These are phyloP conservation scores for Cutaneotrichosporon sp. DNA, from an alignment of 1,284 basidiomycete genomes.

Conservation along the genomic window DNA sequence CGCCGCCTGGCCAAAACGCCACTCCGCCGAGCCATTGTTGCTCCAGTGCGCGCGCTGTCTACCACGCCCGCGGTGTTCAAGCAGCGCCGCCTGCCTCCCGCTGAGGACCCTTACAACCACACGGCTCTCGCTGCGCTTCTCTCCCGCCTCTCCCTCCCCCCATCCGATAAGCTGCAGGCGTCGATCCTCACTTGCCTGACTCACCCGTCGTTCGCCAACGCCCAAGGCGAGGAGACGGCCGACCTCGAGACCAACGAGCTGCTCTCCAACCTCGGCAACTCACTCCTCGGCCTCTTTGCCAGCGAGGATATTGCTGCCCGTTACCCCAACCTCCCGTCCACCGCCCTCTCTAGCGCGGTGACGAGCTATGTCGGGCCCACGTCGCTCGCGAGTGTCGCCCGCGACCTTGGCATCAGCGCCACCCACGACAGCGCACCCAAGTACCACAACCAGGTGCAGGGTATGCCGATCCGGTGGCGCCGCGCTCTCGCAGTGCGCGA, in stretches of 20 bases:
- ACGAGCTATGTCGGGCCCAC: constrained; percentile 85
- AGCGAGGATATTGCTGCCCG: constrained; percentile 77
- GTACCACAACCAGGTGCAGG: constrained; percentile 24
- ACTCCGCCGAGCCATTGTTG: constrained; percentile 12
- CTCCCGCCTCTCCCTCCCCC: constrained; percentile 43
- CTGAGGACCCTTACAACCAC: constrained; percentile 21
- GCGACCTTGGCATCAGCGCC: constrained; percentile 62
- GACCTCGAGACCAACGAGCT: constrained; percentile 66
- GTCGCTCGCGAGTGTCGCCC: constrained; percentile 77
- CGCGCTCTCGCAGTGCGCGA: constrained; percentile 57
- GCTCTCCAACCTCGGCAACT: constrained; percentile 78
- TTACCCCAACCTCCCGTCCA: constrained; percentile 88
- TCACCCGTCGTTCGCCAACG: constrained; percentile 67
- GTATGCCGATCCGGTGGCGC: constrained; percentile 55
- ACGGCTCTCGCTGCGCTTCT: constrained; percentile 45
- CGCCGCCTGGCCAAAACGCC: constrained; percentile 34
- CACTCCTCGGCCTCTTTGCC: constrained; percentile 85
- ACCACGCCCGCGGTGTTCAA: constrained; percentile 13
- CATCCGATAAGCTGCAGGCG: constrained; percentile 33
- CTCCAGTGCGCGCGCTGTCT: constrained; percentile 10
- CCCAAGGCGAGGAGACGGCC: constrained; percentile 15
- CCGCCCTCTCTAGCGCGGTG: constrained; percentile 83
- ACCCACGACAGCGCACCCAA: constrained; percentile 27
- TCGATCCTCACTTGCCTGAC: constrained; percentile 57
- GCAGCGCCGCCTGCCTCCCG: constrained; percentile 12